These are phyloP conservation scores for Quercus dentata DNA, from an alignment of 306 rosid genomes.

Conservation along the genomic window DNA sequence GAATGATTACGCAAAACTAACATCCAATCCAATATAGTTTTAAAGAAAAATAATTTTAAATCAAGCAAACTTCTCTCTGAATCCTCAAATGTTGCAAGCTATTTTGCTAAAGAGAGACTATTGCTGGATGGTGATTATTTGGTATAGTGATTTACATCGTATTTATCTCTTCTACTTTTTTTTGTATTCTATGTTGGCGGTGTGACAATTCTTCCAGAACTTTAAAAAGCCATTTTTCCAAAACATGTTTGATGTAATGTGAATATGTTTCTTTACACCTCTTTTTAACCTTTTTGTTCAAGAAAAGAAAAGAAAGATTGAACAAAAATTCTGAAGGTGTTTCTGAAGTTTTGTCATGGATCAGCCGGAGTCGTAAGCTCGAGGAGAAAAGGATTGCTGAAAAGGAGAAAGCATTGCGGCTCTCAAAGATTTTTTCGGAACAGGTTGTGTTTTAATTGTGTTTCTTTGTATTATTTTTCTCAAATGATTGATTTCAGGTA, in stretches of 20 bases:
- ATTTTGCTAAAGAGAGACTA: no score
- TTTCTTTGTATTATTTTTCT: constrained; percentile 8
- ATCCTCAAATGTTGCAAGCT: no score
- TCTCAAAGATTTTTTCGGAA: constrained; percentile 84
- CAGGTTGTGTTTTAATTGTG: constrained; percentile 41
- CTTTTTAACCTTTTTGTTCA: constrained; percentile 20
- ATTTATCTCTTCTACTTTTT: not conserved
- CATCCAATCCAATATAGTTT: no score
- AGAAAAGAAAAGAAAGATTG: constrained; percentile 77
- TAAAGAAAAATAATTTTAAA: no score
- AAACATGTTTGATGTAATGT: not conserved
- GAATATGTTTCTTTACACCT: not conserved
- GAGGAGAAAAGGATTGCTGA: constrained; percentile 53
- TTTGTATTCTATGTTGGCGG: not conserved
- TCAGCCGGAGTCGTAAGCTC: constrained; percentile 73
- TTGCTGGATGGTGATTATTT: not conserved
- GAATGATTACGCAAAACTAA: no score
- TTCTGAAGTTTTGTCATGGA: constrained; percentile 81
- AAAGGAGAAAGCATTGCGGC: constrained; percentile 73
- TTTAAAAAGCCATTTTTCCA: not conserved
- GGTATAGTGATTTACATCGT: no score
- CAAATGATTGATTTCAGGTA: constrained; percentile 5
- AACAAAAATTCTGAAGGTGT: constrained; percentile 62
- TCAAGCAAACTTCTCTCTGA: no score
- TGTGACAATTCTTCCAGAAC: not conserved